Base-by-base conservation (phyloP, 129 eudicot species). In the Centaurea solstitialis region DNA sequence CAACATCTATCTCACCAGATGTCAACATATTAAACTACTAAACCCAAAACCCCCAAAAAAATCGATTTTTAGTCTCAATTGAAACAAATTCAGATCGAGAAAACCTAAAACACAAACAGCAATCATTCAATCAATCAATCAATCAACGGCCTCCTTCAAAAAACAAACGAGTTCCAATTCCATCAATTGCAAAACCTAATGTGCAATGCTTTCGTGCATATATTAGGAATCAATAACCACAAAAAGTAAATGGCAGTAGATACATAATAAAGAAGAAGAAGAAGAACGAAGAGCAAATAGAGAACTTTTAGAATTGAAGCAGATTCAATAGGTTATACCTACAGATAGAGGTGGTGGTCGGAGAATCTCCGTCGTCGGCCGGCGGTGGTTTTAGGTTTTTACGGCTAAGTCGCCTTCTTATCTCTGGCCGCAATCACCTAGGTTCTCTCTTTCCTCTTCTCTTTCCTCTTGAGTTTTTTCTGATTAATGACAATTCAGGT, bases 361-460 rank as follows among this genome's bases (percentile, higher is more conserved):
- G 28, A 35, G 23, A 69, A 74, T 15, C 22, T 6, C 30, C 18
- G 61, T 22, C 65, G 40, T 30, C 17, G 41, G 1, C 28, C 70
- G 81, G 33, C 75, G 75, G 75, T 30, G 64, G 70, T 67, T 17
- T 68, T 30, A 67, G 74, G 62, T 68, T 35, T 7, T 57, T 80
- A 64, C 83, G 40, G 84, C 45, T 23, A 65, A 67, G 67, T 80
- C 85, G 81, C 75, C 76, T 82, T 76, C 80, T 74, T 82, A 82
- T 81, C 85, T 81, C 38, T 81, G 80, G 70, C 80, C 68, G 85
- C 70, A 47, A 68, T 75, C 30, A 30, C 33, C 64, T 66, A 75
- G 80, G 69, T 68, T 76, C 30, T 62, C 30, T 62, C n/a, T 61
- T 72, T 72, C n/a, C 23, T 50, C 68, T 6, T 62, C 30, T 62